phyloP scores from a whole-genome alignment of 1,139 yeast genomes.

The Wickerhamomyces sp. region DNA sequence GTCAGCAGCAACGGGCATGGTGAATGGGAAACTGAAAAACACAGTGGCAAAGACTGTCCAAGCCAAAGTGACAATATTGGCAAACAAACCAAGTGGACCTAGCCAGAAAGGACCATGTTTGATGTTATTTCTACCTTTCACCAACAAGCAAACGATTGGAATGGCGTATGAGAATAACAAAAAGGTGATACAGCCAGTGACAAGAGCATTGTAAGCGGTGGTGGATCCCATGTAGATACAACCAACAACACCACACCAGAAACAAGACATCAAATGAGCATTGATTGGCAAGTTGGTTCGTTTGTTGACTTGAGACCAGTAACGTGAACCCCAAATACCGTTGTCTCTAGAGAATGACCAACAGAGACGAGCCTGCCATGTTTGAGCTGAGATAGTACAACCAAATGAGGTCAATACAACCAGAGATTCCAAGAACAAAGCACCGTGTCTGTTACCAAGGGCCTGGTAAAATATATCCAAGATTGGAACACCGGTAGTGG shows the following conservation, averaged over 20 bases:
- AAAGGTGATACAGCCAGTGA: constrained; percentile 51
- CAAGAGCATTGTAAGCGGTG: constrained; percentile 52
- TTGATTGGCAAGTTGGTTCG: constrained; percentile 45
- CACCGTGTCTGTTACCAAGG: constrained; percentile 48
- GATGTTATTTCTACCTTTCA: constrained; percentile 54
- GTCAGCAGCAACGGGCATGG: constrained; percentile 55
- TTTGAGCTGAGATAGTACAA: constrained; percentile 66
- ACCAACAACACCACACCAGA: constrained; percentile 43
- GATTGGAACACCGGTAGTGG: constrained; percentile 57
- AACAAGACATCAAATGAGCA: constrained; percentile 49
- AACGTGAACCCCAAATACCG: constrained; percentile 44
- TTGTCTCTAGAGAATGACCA: constrained; percentile 77
- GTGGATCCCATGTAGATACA: constrained; percentile 48
- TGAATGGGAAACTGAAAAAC: constrained; percentile 63
- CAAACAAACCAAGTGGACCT: constrained; percentile 53
- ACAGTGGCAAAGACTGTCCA: constrained; percentile 62
- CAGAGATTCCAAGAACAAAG: constrained; percentile 52
- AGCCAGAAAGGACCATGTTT: constrained; percentile 69
- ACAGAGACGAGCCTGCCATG: constrained; percentile 71
- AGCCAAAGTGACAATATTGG: constrained; percentile 47
- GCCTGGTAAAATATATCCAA: constrained; percentile 60
- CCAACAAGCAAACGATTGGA: constrained; percentile 47
- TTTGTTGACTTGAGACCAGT: constrained; percentile 42
- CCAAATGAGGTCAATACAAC: constrained; percentile 61
- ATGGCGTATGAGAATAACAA: constrained; percentile 44